Percentiles rank a stretch among this genome's conserved stretches.
Conservation (phyloP, 345 rosid species). For the Raphanus sativus region DNA sequence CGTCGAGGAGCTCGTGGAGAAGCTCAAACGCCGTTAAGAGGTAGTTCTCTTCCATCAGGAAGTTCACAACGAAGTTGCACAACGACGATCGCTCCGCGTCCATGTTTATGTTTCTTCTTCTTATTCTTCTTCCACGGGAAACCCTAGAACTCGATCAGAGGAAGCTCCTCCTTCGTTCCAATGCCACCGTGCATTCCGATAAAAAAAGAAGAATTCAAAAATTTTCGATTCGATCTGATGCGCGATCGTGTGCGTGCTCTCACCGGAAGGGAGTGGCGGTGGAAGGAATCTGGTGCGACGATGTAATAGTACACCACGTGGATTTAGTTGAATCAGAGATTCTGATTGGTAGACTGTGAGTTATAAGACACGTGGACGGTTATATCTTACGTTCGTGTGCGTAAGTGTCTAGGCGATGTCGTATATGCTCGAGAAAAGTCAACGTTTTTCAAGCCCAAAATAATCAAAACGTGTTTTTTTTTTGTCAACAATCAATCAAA, state of each 20-base stretch:
- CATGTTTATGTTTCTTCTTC: slow-evolving; percentile 43
- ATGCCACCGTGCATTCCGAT: slow-evolving; percentile 18
- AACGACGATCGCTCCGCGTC: slow-evolving; percentile 94
- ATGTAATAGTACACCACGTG: slow-evolving; percentile 1
- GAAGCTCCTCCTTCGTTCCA: slow-evolving; percentile 23
- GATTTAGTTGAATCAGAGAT: slow-evolving; percentile 10
- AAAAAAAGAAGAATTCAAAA: not conserved
- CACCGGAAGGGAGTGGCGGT: slow-evolving; percentile 35
- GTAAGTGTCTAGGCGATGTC: slow-evolving; percentile 13
- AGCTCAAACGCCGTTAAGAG: slow-evolving; percentile 89
- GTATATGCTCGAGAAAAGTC: slow-evolving; percentile 23
- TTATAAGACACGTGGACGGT: slow-evolving; percentile 20
- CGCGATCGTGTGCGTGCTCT: slow-evolving; percentile 28
- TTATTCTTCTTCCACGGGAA: slow-evolving; percentile 2
- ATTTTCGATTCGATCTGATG: slow-evolving; percentile 6
- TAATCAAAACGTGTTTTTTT: not conserved
- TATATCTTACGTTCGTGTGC: not conserved
- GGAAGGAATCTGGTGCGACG: slow-evolving; percentile 28
- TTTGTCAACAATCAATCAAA: no score
- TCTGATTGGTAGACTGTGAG: not conserved
- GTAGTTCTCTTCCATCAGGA: slow-evolving; percentile 93
- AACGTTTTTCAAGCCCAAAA: not conserved
- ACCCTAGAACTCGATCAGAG: slow-evolving; percentile 35
- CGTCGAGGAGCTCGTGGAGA: slow-evolving; percentile 94
- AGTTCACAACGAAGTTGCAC: slow-evolving; percentile 96